phyloP scores from a whole-genome alignment of 2,329 filamentous ascomycete species.

The Pseudogymnoascus sp. region DNA sequence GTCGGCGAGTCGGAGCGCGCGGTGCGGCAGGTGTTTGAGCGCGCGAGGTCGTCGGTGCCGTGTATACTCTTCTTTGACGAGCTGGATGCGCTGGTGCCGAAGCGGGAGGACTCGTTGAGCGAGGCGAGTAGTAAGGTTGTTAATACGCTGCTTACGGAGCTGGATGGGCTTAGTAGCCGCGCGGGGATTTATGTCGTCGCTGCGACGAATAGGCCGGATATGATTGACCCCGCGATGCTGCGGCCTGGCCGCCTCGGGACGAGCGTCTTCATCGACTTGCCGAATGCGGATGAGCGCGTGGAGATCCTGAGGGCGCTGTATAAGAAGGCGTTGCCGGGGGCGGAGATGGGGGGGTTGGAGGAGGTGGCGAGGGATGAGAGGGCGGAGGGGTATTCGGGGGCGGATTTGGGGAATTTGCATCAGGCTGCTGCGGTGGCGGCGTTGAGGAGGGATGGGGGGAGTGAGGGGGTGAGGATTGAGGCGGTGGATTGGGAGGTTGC shows the following conservation, averaged over 20 bases:
- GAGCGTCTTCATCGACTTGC: conserved; percentile 81
- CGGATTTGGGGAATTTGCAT: conserved; percentile 49
- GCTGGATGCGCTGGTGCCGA: conserved; percentile 83
- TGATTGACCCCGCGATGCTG: conserved; percentile 93
- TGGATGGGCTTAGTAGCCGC: conserved; percentile 75
- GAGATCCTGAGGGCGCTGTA: conserved; percentile 72
- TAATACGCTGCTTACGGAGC: conserved; percentile 87
- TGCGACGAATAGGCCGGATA: conserved; percentile 90
- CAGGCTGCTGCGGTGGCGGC: conserved; percentile 28
- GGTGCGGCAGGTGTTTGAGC: conserved; percentile 82
- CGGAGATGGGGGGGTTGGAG: conserved; percentile 48
- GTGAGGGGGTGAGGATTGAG: conserved; percentile 21
- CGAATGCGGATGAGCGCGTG: conserved; percentile 66
- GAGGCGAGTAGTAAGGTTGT: conserved; percentile 85
- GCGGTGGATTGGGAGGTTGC: conserved; percentile 27
- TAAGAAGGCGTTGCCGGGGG: conserved; percentile 42
- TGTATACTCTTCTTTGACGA: conserved; percentile 99
- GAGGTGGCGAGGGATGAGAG: conserved; percentile 55
- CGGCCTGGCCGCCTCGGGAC: conserved; percentile 83
- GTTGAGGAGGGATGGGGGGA: conserved; percentile 23
- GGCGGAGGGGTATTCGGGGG: conserved; percentile 70
- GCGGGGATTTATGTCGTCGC: conserved; percentile 89
- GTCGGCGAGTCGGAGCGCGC: conserved; percentile 93
- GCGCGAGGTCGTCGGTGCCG: conserved; percentile 76
- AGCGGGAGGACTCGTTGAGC: conserved; percentile 66